Conservation (phyloP, 2,329 filamentous ascomycete species). For the Chrysoporthe cubensis region DNA sequence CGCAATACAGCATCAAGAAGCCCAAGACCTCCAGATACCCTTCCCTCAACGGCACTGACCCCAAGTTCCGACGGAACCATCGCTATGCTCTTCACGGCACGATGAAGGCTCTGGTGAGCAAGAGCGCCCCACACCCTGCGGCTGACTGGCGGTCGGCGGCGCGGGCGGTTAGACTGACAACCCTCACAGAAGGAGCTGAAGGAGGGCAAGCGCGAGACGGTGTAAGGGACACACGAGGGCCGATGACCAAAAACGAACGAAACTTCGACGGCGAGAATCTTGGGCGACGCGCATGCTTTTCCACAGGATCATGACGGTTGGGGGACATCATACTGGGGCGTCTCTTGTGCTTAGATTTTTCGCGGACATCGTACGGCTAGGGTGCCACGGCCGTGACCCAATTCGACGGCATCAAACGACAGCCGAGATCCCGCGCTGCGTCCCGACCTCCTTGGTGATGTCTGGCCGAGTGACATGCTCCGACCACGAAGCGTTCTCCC, state of each 20-base stretch:
- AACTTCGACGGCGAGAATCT: conserved; percentile 29
- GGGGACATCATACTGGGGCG: conserved; percentile 26
- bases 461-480: conserved; percentile 26
- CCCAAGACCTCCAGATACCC: conserved; percentile 99
- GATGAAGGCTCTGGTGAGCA: conserved; percentile 84
- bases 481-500: neutral
- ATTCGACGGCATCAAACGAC: conserved; percentile 28
- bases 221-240: conserved; percentile 53
- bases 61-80: conserved; percentile 99
- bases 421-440: neutral
- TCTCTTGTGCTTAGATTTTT: conserved; percentile 27
- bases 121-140: conserved; percentile 46
- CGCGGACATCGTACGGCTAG: conserved; percentile 20
- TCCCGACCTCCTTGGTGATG: conserved; percentile 13
- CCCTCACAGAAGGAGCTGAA: conserved; percentile 85
- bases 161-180: conserved; percentile 17
- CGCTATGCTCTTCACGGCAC: conserved; percentile 99
- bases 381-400: conserved; percentile 26
- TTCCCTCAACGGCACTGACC: conserved; percentile 97
- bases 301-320: conserved; percentile 26
- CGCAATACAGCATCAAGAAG: conserved; percentile 89
- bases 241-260: conserved; percentile 29
- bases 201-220: conserved; percentile 91
- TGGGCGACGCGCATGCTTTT: conserved; percentile 20
- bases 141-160: conserved; percentile 12